A percentile compares a stretch with the other conserved stretches of the same genome.
Conservation (phyloP, 768 basidiomycete genomes). For the Lyophyllum semitale region DNA sequence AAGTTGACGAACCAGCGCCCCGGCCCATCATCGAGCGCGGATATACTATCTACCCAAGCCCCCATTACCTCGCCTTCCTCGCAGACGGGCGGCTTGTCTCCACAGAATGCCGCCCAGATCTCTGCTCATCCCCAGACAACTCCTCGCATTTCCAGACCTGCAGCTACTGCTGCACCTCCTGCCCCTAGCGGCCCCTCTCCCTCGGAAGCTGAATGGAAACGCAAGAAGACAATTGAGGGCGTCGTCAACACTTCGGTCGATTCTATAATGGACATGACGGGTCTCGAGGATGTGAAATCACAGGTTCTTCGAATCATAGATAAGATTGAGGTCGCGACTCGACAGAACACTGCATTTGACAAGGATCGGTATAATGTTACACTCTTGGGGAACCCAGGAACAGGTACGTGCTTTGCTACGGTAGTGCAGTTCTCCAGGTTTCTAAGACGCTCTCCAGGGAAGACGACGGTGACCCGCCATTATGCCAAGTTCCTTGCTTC, state of each 20-base stretch:
- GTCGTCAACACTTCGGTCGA: constrained; percentile 57
- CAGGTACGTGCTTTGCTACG: constrained; percentile 45
- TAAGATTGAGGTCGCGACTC: constrained; percentile 54
- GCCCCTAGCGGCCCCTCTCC: constrained; percentile 4
- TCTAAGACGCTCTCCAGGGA: constrained; percentile 39
- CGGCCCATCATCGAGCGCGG: not conserved
- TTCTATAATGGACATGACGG: constrained; percentile 68
- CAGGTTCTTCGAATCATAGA: constrained; percentile 60
- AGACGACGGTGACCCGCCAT: constrained; percentile 67
- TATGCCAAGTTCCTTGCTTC: constrained; percentile 67
- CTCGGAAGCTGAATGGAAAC: constrained; percentile 53
- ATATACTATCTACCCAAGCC: not conserved
- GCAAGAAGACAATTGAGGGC: constrained; percentile 58
- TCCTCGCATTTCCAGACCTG: no score
- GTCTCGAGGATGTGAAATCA: constrained; percentile 65
- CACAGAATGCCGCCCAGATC: not conserved
- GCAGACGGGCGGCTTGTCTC: not conserved
- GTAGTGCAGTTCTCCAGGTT: not conserved
- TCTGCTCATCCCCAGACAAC: not conserved
- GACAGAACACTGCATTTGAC: constrained; percentile 54
- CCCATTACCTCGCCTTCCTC: not conserved
- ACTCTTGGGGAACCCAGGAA: constrained; percentile 73
- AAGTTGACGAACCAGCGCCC: not conserved
- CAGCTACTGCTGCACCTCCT: no score
- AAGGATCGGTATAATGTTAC: constrained; percentile 63